Base-by-base conservation (phyloP, 371 early-diverging fungal genomes). In the Rhizomucor miehei region DNA sequence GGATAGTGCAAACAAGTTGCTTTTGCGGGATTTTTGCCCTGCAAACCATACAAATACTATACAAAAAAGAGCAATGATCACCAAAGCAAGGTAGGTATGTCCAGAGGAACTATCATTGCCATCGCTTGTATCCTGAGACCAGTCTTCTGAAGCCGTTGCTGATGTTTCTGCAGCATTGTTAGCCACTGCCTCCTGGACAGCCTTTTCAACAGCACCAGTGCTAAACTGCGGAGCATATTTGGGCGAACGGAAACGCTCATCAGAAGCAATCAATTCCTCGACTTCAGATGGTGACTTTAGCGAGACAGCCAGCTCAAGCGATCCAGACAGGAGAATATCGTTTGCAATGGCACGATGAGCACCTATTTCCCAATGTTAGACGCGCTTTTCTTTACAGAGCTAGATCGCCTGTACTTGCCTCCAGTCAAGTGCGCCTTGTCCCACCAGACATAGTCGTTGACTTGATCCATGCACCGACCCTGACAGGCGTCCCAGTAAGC, bases 381-480 rank as follows among this genome's bases (percentile, higher is more conserved):
- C 6, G 29, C 29, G 8, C 29, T 29, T 29, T 29, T 8, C 29
- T 29, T 29, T 29, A 29, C 8, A 29, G 29, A 29, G 5, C 3
- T 3, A 29, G 29, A 29, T 8, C 29, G 8, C 8, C 29, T n/a
- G n/a, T 6, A 40, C 47, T 52, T 60, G 62, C 72, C 74, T 47
- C 77, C 77, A 54, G 77, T 71, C 56, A 73, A 47, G 54, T 77
- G 74, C 6, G 56, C 54, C 34, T 60, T 63, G 50, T 77, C 77
- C 77, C 77, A 77, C 77, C 77, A 77, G 9, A 77, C 56, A 52
- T 71, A 77, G 2, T 54, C 52, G 34, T 77, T 62, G 1, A 67
- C 41, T 9, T 60, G 54, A 45, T 73, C 72, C 5, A 43, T 47
- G 46, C 77, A 77, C 47, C 54, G 59, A 0, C 77, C 77, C 48